These are phyloP conservation scores for Meyerozyma carpophila DNA, from an alignment of 1,139 yeast species.

Conservation along the genomic window DNA sequence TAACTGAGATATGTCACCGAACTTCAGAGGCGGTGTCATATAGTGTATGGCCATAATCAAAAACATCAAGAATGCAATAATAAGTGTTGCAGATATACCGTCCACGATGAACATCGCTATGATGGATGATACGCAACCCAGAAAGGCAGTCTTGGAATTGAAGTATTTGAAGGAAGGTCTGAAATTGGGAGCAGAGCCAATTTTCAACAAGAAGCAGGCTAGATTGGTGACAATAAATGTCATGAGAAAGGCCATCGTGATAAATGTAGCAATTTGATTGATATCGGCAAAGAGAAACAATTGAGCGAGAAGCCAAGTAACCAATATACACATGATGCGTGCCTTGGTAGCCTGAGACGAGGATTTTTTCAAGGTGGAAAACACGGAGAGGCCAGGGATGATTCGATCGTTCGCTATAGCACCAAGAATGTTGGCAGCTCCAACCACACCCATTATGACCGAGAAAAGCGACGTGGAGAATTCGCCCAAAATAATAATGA, in stretches of 20 bases:
- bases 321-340: constrained; percentile 45
- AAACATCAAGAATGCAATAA: constrained; percentile 58
- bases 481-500: constrained; percentile 79
- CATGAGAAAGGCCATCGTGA: constrained; percentile 95
- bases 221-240: constrained; percentile 90
- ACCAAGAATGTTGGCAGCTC: constrained; percentile 84
- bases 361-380: constrained; percentile 45
- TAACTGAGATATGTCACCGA: constrained; percentile 97
- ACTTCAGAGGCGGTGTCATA: constrained; percentile 86
- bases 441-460: constrained; percentile 89
- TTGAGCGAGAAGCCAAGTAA: constrained; percentile 82
- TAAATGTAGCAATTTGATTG: constrained; percentile 89
- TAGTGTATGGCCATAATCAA: constrained; percentile 79
- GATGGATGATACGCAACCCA: constrained; percentile 66
- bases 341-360: constrained; percentile 46
- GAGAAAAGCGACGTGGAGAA: constrained; percentile 86
- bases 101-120: constrained; percentile 93
- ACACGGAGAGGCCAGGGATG: constrained; percentile 65
- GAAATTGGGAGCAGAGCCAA: constrained; percentile 94
- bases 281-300: constrained; percentile 81
- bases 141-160: constrained; percentile 72
- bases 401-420: constrained; percentile 88
- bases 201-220: constrained; percentile 81
- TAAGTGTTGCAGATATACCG: constrained; percentile 77
- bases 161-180: constrained; percentile 91